Percentiles rank a stretch among this genome's conserved stretches.
Conservation (phyloP, 2,329 filamentous ascomycete species). For the Fusarium sp. region DNA sequence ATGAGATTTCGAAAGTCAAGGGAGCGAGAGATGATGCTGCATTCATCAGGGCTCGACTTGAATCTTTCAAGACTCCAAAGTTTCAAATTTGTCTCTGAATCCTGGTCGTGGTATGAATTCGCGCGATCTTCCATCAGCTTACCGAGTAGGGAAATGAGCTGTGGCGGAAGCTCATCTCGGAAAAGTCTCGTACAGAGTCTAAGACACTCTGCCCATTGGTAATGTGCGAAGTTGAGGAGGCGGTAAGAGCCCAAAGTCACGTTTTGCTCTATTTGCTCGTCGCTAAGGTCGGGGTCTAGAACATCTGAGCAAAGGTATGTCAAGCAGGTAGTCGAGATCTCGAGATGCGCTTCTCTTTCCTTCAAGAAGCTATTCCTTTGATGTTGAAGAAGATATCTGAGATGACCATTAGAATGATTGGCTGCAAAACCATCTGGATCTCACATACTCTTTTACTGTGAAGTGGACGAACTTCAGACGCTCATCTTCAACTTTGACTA, state of each 20-base stretch:
- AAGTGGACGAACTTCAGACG: not conserved
- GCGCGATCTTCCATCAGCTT: not conserved
- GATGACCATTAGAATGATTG: rapidly evolving
- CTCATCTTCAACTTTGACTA: not conserved
- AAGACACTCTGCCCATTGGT: not conserved
- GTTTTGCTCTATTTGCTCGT: not conserved
- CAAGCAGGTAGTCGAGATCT: not conserved
- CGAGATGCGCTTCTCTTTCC: rapidly evolving
- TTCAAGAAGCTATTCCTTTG: not conserved
- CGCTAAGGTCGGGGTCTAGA: not conserved
- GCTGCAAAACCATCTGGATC: rapidly evolving
- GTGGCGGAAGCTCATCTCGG: not conserved
- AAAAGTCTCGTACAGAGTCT: not conserved
- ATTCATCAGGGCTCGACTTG: rapidly evolving
- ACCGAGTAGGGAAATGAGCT: not conserved
- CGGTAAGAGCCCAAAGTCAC: not conserved
- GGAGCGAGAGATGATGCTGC: not conserved
- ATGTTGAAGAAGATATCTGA: not conserved
- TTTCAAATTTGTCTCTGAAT: not conserved
- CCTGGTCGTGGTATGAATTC: not conserved
- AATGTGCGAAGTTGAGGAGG: not conserved
- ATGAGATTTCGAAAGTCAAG: not conserved
- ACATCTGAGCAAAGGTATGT: not conserved
- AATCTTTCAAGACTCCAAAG: not conserved
- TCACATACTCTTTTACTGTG: not conserved